Evolutionary conservation across 306 rosid genomes (phyloP).

Genomic region (Dalbergia cultrata): DNA sequence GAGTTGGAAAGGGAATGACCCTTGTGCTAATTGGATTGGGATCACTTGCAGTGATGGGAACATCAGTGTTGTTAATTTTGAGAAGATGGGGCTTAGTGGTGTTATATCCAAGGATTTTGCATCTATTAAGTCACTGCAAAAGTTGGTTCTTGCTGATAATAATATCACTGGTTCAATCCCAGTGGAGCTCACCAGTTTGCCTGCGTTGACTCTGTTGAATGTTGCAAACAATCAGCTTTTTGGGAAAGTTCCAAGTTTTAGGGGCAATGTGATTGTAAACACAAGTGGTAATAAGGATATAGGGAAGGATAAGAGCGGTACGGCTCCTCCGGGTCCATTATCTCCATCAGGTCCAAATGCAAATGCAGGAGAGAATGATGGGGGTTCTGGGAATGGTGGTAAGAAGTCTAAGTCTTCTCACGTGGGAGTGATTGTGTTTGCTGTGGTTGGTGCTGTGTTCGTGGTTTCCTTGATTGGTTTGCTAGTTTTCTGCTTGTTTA

Average conservation of each 20-base stretch:
- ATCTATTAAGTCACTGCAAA: conserved; percentile 56
- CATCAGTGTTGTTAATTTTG: conserved; percentile 62
- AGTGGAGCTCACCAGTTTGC: conserved; percentile 54
- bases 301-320: conserved; percentile 61
- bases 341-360: conserved; percentile 16
- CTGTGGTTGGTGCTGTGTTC: conserved; percentile 67
- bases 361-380: no score
- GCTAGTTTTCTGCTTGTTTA: conserved; percentile 67
- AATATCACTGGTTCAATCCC: conserved; percentile 66
- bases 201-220: conserved; percentile 58
- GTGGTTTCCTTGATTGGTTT: conserved; percentile 64
- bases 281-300: conserved; percentile 67
- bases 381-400: conserved; percentile 27
- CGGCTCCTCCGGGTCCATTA: conserved; percentile 39
- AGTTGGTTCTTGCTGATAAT: conserved; percentile 65
- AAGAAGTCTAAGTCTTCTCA: conserved; percentile 56
- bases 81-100: conserved; percentile 72
- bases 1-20: conserved; percentile 68
- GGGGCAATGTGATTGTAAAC: conserved; percentile 52
- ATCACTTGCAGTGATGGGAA: conserved; percentile 60
- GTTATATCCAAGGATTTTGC: conserved; percentile 58
- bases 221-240: conserved; percentile 64
- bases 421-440: conserved; percentile 66
- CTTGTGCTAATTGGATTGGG: conserved; percentile 69
- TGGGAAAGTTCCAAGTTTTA: conserved; percentile 66